Percentiles rank a stretch among this genome's conserved stretches.
phyloP scores from a whole-genome alignment of 1,284 basidiomycete genomes.

The Fomitiporia mediterranea region DNA sequence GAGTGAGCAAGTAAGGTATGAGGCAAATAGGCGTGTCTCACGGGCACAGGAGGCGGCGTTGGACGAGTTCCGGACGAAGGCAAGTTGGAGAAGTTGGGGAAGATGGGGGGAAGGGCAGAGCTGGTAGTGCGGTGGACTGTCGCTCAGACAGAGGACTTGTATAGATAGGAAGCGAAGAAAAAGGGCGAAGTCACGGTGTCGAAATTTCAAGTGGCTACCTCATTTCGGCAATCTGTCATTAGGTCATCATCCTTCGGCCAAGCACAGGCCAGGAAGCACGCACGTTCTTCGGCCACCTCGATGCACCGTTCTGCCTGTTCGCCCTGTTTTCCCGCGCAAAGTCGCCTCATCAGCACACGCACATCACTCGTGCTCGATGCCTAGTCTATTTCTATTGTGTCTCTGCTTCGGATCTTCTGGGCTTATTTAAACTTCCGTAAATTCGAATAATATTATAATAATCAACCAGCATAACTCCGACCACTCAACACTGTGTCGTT shows the following conservation, averaged over 20 bases:
- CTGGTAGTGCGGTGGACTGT: background rate
- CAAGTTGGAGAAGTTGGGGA: background rate
- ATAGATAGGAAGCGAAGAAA: slow-evolving; percentile 14
- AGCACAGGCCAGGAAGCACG: slow-evolving; percentile 27
- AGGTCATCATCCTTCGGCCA: background rate
- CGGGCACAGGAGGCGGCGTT: background rate
- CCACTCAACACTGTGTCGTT: too few relatives aligned
- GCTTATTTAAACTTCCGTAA: background rate
- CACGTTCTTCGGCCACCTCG: slow-evolving; percentile 34
- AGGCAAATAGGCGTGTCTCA: background rate
- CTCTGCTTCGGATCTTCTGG: background rate
- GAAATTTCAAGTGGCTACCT: slow-evolving; percentile 5
- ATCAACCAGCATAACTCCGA: background rate
- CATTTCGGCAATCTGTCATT: background rate
- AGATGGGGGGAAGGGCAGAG: slow-evolving; percentile 1
- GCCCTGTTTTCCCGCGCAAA: background rate
- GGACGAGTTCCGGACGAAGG: background rate
- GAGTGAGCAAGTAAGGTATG: background rate
- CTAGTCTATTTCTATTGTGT: background rate
- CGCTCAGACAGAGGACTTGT: slow-evolving; percentile 6
- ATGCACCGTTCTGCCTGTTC: background rate
- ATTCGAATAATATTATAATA: too few relatives aligned
- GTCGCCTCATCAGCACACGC: slow-evolving; percentile 2
- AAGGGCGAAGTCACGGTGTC: slow-evolving; percentile 12
- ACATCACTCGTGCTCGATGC: background rate